phyloP scores from a whole-genome alignment of 2,329 filamentous ascomycete species.

The Ophiostoma australiae region DNA sequence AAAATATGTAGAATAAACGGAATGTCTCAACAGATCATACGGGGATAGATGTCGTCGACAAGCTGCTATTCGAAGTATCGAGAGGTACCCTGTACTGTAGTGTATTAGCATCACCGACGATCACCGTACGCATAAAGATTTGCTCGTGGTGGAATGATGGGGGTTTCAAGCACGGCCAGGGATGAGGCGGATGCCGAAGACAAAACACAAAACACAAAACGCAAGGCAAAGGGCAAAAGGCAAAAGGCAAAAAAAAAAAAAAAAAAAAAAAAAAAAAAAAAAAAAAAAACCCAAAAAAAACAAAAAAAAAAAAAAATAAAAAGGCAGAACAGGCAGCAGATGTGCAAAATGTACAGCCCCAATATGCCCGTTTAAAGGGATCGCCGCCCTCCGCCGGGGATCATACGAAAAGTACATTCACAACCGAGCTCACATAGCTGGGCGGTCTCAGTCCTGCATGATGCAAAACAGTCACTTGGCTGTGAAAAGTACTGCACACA shows the following conservation, averaged over 20 bases:
- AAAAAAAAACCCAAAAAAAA: too few relatives aligned
- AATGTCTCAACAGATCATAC: background rate
- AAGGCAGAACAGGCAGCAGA: background rate
- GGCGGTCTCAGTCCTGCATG: background rate
- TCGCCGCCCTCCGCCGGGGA: background rate
- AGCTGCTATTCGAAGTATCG: background rate
- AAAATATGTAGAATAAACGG: background rate
- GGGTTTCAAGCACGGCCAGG: background rate
- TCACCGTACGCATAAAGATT: background rate
- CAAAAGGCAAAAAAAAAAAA: too few relatives aligned
- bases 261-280: too few relatives aligned
- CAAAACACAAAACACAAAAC: background rate
- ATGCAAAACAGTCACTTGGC: conserved; percentile 9
- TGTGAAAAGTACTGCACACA: background rate
- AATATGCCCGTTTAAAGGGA: background rate
- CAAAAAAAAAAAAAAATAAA: too few relatives aligned
- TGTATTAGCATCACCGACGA: background rate
- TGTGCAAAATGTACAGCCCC: background rate
- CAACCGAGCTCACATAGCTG: background rate
- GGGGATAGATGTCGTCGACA: background rate
- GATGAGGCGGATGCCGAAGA: background rate
- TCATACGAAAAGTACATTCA: background rate
- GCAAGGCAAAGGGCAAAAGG: background rate
- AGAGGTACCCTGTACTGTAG: background rate
- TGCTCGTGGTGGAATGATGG: background rate